Conservation (phyloP, 2,329 filamentous ascomycete species). For the Fusarium longipes region DNA sequence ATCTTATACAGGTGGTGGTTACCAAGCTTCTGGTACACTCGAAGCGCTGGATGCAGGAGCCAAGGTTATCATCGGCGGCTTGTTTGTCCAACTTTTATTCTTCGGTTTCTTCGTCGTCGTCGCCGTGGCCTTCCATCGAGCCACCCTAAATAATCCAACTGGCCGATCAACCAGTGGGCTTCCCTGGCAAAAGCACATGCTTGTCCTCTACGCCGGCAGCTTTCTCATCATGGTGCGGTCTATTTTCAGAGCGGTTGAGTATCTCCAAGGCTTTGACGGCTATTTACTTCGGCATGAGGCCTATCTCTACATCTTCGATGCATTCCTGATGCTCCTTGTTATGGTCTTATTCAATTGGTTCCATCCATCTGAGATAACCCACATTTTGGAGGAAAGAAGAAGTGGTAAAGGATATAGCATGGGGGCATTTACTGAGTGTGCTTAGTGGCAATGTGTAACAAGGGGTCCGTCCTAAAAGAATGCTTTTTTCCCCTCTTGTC, state of each 20-base stretch:
- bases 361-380: constrained; percentile 44
- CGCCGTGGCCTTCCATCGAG: constrained; percentile 56
- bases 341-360: constrained; percentile 60
- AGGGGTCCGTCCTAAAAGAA: too few species aligned
- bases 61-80: constrained; percentile 61
- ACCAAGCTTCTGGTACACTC: constrained; percentile 47
- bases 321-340: constrained; percentile 49
- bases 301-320: constrained; percentile 52
- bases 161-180: constrained; percentile 3
- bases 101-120: constrained; percentile 65
- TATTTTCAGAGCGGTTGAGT: constrained; percentile 56
- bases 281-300: constrained; percentile 49
- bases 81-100: constrained; percentile 64
- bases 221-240: constrained; percentile 55
- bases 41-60: constrained; percentile 49
- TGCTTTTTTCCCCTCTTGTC: too few species aligned
- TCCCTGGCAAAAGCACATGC: constrained; percentile 49
- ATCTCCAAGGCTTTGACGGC: constrained; percentile 49
- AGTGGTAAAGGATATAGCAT: constrained; percentile 4
- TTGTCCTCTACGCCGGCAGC: constrained; percentile 38
- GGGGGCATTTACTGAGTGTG: background rate
- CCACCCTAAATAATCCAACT: constrained; percentile 15
- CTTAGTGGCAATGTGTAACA: background rate
- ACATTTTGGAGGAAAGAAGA: background rate
- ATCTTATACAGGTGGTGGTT: background rate